phyloP scores from a whole-genome alignment of 345 rosid genomes.

The Nephelium lappaceum region DNA sequence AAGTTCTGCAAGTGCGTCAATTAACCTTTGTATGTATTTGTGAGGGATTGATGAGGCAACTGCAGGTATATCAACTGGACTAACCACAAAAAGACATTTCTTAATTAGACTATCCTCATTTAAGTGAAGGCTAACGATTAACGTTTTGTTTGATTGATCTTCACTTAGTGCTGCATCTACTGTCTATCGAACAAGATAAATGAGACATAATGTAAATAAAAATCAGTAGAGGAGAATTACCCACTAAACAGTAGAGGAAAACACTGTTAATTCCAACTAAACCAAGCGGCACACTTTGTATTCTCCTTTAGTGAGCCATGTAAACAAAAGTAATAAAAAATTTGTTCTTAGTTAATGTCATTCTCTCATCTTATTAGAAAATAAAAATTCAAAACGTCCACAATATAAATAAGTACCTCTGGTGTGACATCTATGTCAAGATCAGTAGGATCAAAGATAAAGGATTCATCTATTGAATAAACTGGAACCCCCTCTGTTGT shows the following conservation, averaged over 20 bases:
- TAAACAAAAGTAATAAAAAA: background rate
- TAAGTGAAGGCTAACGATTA: conserved; percentile 83
- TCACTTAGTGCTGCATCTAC: conserved; percentile 70
- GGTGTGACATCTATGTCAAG: conserved; percentile 98
- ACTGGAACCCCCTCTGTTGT: conserved; percentile 94
- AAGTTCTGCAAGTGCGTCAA: conserved; percentile 81
- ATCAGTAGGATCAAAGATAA: conserved; percentile 95
- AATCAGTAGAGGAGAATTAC: background rate
- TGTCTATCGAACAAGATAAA: conserved; percentile 49
- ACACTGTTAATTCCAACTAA: background rate
- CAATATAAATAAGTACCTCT: conserved; percentile 52
- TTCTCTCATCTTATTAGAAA: conserved; percentile 34
- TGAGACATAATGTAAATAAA: background rate
- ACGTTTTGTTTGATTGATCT: conserved; percentile 68
- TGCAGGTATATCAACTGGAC: conserved; percentile 67
- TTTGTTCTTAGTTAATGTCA: conserved; percentile 15
- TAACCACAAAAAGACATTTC: conserved; percentile 78
- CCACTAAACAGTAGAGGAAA: background rate
- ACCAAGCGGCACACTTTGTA: background rate
- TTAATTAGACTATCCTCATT: conserved; percentile 81
- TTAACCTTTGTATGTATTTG: conserved; percentile 75
- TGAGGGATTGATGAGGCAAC: conserved; percentile 62
- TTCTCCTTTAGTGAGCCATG: background rate
- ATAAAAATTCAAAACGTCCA: conserved; percentile 41
- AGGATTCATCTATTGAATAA: conserved; percentile 84